Evolutionary conservation across 176 grass and related monocot species (phyloP), one percentile per base, ranked within the genome.

Genomic region (Eragrostis nindensis): DNA sequence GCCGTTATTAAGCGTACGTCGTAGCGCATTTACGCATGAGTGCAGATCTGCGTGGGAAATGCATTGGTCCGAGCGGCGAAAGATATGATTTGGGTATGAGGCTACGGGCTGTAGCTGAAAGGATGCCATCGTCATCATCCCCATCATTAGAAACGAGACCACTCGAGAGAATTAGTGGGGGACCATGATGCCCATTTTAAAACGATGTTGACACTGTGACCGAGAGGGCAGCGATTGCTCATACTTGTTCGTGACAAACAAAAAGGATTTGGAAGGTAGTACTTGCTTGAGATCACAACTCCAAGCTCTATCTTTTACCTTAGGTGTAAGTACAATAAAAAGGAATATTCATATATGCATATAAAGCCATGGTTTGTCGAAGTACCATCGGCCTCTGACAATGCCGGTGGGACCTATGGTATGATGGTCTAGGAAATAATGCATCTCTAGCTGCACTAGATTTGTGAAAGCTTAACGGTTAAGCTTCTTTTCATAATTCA

Each of bases 141-240:
- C 80, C 50, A 88, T 84, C 39, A 80, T 78, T 80, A 70, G 77
- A 54, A 53, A 61, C 54, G 25, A 69, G 82, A 46, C 80, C 70
- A 62, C 42, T 68, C 44, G 70, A 22, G 18, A 39, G 21, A 68
- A 32, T 85, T 89, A 89, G 76, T 76, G 82, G 82, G 82, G 71
- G 46, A 11, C 81, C 86, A 84, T 38, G 41, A 75, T 68, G 86
- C 3, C 6, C 70, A 67, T 83, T 77, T 54, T 1, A 65, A 78
- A 74, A 84, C 32, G 68, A 41, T 42, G 53, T 44, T 47, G 80
- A 82, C 76, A 40, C 32, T 36, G 81, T 36, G 36, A 50, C 65
- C 67, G 8, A 7, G 32, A 29, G 7, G 29, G 52, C n/a, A 50
- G 49, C 52, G 25, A 3, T 18, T 14, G 15, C 5, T 6, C 17